Conservation (phyloP, 202 grass and related monocot species). For the Dendrocalamus latiflorus region DNA sequence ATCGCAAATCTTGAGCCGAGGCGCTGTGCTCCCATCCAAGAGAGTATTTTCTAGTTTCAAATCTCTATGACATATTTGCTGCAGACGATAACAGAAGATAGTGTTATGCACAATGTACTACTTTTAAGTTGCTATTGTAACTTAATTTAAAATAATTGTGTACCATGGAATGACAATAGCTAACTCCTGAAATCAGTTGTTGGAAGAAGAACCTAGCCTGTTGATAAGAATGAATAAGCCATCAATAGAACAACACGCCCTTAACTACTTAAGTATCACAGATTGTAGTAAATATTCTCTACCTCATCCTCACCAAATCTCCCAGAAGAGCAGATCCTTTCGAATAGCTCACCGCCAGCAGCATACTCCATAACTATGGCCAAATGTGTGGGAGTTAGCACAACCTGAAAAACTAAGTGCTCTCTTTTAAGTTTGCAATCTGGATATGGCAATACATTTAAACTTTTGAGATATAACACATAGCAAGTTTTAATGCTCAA, state of each 20-base stretch:
- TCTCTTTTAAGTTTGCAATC: slow-evolving; percentile 32
- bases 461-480: not conserved
- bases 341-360: slow-evolving; percentile 92
- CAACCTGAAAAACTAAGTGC: slow-evolving; percentile 71
- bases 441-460: slow-evolving; percentile 13
- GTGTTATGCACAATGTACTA: not conserved
- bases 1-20: slow-evolving; percentile 97
- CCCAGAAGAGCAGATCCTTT: slow-evolving; percentile 83
- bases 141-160: slow-evolving; percentile 15
- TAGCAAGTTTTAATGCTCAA: not conserved
- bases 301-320: slow-evolving; percentile 97
- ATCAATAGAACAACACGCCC: not conserved
- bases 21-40: slow-evolving; percentile 79
- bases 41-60: slow-evolving; percentile 98
- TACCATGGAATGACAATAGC: slow-evolving; percentile 99
- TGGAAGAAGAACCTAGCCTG: slow-evolving; percentile 99
- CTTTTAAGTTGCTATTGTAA: not conserved
- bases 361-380: slow-evolving; percentile 99
- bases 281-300: slow-evolving; percentile 3
- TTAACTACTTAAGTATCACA: not conserved
- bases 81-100: slow-evolving; percentile 10
- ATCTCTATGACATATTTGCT: slow-evolving; percentile 99
- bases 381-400: slow-evolving; percentile 95
- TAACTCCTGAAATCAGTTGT: slow-evolving; percentile 95
- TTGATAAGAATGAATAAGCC: slow-evolving; percentile 15